phyloP scores from a whole-genome alignment of 371 early-diverging fungal genomes.

The Coemansia linderi region DNA sequence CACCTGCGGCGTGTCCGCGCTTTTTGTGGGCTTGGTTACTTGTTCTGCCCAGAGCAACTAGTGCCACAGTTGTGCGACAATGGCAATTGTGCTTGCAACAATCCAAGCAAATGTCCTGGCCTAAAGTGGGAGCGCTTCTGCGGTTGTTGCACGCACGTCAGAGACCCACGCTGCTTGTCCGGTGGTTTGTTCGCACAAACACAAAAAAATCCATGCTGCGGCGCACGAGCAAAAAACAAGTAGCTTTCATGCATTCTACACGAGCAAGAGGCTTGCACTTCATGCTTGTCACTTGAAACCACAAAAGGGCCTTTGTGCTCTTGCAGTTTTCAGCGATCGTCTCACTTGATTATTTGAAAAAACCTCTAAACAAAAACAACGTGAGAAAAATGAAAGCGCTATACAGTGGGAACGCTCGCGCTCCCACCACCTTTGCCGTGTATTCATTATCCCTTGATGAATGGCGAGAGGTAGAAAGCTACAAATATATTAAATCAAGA shows the following conservation, averaged over 20 bases:
- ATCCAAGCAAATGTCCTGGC: not conserved
- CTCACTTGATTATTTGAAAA: not conserved
- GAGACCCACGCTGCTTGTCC: not conserved
- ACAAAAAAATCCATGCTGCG: not conserved
- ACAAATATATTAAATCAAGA: not conserved
- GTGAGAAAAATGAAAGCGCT: not conserved
- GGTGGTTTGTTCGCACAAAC: not conserved
- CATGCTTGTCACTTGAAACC: constrained; percentile 5
- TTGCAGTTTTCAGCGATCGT: not conserved
- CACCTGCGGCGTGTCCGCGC: constrained; percentile 4
- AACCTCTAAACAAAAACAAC: not conserved
- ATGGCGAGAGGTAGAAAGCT: not conserved
- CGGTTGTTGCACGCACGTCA: not conserved
- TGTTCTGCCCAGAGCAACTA: not conserved
- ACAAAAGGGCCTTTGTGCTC: not conserved
- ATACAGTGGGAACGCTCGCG: not conserved
- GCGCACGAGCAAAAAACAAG: not conserved
- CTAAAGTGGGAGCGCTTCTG: not conserved
- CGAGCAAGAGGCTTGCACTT: not conserved
- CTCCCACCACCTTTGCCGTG: not conserved
- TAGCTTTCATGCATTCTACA: not conserved
- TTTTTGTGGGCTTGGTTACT: not conserved
- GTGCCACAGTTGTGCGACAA: not conserved
- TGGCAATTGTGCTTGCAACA: not conserved
- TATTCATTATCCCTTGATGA: not conserved